These are phyloP conservation scores for Wickerhamomyces sp. DNA, from an alignment of 1,139 yeast genomes.

Conservation along the genomic window DNA sequence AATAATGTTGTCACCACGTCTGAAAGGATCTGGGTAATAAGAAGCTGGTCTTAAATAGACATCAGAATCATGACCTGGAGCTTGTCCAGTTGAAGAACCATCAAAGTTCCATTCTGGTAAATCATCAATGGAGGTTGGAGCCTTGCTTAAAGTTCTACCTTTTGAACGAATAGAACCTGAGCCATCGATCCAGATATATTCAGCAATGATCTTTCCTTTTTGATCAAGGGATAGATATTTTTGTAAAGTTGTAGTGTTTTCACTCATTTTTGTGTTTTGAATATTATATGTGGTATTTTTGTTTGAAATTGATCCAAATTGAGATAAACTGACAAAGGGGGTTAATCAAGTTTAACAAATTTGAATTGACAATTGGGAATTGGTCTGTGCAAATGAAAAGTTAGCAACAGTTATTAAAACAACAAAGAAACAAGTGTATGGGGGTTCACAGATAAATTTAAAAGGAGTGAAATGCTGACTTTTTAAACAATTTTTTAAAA, in stretches of 20 bases:
- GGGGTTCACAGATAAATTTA: too few relatives aligned
- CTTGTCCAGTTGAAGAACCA: constrained; percentile 98
- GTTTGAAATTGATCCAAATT: neutral
- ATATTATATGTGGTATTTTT: neutral
- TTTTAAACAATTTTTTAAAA: too few relatives aligned
- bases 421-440: too few relatives aligned
- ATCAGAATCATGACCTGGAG: constrained; percentile 97
- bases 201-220: constrained; percentile 85
- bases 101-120: constrained; percentile 99
- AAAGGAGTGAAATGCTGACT: too few relatives aligned
- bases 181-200: constrained; percentile 97
- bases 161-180: constrained; percentile 90
- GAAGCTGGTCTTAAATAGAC: constrained; percentile 92
- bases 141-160: constrained; percentile 76
- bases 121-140: constrained; percentile 71
- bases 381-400: too few relatives aligned
- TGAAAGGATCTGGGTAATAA: constrained; percentile 92
- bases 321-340: neutral
- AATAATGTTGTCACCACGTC: constrained; percentile 94
- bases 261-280: constrained; percentile 29
- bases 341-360: too few relatives aligned
- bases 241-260: constrained; percentile 71
- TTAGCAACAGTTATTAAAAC: too few relatives aligned
- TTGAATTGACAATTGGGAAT: too few relatives aligned
- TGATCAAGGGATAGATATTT: constrained; percentile 84